Base-by-base conservation (phyloP, 2,329 filamentous ascomycete species). In the Exophiala viscosa region DNA sequence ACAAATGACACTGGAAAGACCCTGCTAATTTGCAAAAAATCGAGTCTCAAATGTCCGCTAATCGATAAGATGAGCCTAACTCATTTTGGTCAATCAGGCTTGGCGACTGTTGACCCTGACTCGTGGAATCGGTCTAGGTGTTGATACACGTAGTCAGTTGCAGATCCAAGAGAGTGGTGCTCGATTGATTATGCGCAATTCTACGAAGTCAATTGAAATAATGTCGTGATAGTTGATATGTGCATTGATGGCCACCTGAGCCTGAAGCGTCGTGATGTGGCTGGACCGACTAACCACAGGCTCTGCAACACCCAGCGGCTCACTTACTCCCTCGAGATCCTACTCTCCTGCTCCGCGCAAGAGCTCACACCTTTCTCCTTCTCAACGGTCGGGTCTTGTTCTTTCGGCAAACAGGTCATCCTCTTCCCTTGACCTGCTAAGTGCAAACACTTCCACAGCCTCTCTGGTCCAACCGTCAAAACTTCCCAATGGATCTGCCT, bases 241-340 rank as follows among this genome's bases (percentile, higher is more conserved):
- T 5, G 8, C 23, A 28, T 7, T 7, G 8, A 28, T 7, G 23
- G 23, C 5, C 23, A 28, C 23, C 8, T 28, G 23, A 28, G 5
- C 23, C 23, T 15, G 34, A 5, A 36, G 14, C 11, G 11, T 23
- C 40, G 40, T 23, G 7, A 95, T 95, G 89, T 96, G 90, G 90
- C 83, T 95, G 67, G 90, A 96, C 75, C 86, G 90, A 69, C 83
- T 95, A 60, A 85, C 54, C 33, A 45, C 87, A 60, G 84, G 80
- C 64, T 85, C 87, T 70, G 80, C 84, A 52, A 83, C 81, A 68
- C 75, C 82, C 71, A 76, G 81, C 51, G 78, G 81, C 58, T 82
- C 83, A 53, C 81, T 83, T 50, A 76, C 83, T 65, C 74, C 83
- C 55, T 84, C 80, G 67, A 83, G 89, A 67, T 76, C 85, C 45